Base-by-base conservation (phyloP, 306 rosid genomes). In the Carpinus viminea region DNA sequence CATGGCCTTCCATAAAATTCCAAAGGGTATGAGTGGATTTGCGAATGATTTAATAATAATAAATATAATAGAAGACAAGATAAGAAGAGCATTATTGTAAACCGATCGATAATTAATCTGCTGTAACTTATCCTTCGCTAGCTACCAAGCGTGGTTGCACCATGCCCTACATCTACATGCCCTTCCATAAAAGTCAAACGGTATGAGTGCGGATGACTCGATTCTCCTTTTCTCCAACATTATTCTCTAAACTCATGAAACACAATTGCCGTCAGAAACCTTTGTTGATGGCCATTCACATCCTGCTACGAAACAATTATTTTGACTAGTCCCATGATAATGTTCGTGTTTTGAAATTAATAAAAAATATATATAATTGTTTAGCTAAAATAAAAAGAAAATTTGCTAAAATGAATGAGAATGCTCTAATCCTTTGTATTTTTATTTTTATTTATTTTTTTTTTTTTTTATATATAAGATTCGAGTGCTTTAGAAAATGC, bases 191-290 rank as follows among this genome's bases (percentile, higher is more conserved):
- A 73, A 54, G 72, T 57, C 36, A 41, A 34, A 59, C 4, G 52
- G 71, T 59, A 47, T 36, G 73, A 83, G 82, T 75, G 26, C 26
- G 88, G 66, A 81, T 48, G 84, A 79, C 75, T 78, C 72, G 83
- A 74, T 72, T 41, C 59, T 17, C 71, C 74, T 34, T 21, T 26
- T 66, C 65, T 68, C 71, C 72, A 66, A 65, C 48, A 79, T 31
- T 61, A 79, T 31, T 61, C 78, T 41, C 59, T 52, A 11, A 70
- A 68, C 73, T 54, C 72, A 50, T 68, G 34, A 80, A 79, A 81
- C 76, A 78, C 80, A 81, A 68, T 81, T 82, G 85, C 82, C 80
- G 85, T 83, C 86, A 31, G 2, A 31, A 2, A 31, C 34, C 34
- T 31, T 31, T 31, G 34, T 31, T 31, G 3, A 31, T 24, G 26